Evolutionary conservation across 2,329 filamentous ascomycete species (phyloP).

Genomic region (Neurospora sp.): DNA sequence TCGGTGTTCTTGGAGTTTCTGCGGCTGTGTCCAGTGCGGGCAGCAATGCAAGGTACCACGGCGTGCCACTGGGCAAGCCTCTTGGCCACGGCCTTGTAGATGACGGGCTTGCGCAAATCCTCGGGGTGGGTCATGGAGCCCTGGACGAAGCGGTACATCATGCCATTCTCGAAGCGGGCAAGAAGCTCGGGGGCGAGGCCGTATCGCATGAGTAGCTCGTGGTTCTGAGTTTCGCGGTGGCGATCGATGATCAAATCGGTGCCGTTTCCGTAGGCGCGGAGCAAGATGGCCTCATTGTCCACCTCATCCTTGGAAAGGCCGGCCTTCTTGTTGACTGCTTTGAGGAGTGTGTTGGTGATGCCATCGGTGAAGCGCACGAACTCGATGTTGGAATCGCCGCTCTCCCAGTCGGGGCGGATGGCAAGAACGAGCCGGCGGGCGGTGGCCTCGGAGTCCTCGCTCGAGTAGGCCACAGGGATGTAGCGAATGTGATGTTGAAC

Average conservation of each 20-base stretch:
- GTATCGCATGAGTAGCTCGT: constrained; percentile 77
- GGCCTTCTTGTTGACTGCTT: constrained; percentile 58
- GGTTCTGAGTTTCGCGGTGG: constrained; percentile 69
- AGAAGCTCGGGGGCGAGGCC: constrained; percentile 79
- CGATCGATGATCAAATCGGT: constrained; percentile 95
- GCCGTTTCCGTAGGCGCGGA: constrained; percentile 88
- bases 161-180: constrained; percentile 89
- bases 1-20: constrained; percentile 20
- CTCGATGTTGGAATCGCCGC: constrained; percentile 62
- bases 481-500: constrained; percentile 41
- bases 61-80: constrained; percentile 92
- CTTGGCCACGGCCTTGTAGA: constrained; percentile 76
- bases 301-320: constrained; percentile 67
- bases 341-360: constrained; percentile 89
- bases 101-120: constrained; percentile 64
- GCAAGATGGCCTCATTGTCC: constrained; percentile 75
- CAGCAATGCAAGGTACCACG: constrained; percentile 46
- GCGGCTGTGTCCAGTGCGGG: constrained; percentile 28
- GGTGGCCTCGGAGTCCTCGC: constrained; percentile 65
- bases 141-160: constrained; percentile 85
- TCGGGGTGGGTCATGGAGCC: constrained; percentile 71
- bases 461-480: constrained; percentile 72
- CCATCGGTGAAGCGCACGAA: constrained; percentile 92
- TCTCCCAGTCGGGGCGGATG: constrained; percentile 70
- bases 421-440: constrained; percentile 71